These are phyloP conservation scores for Angomonas deanei DNA, from an alignment of 208 protist genomes.

Conservation along the genomic window DNA sequence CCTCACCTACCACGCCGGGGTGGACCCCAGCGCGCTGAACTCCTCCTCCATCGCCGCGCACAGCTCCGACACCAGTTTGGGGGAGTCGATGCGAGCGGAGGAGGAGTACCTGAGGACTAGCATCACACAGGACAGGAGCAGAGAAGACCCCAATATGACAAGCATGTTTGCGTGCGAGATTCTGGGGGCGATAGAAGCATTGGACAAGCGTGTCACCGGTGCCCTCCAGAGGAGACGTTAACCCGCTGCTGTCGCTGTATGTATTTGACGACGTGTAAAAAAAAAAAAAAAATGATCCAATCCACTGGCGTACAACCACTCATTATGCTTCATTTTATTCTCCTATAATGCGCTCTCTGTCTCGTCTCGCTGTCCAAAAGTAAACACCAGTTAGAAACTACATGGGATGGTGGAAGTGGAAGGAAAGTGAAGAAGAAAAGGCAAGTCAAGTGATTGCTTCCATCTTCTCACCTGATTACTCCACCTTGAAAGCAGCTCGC, in stretches of 20 bases:
- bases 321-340: no score
- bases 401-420: background rate
- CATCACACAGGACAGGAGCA: background rate
- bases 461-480: constrained; percentile 29
- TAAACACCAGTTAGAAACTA: background rate
- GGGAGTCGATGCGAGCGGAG: background rate
- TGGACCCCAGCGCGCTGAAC: constrained; percentile 3
- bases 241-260: background rate
- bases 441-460: constrained; percentile 15
- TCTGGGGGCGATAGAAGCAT: constrained; percentile 71
- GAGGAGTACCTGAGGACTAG: constrained; percentile 3
- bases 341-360: no score
- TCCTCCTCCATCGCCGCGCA: constrained; percentile 12
- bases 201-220: constrained; percentile 67
- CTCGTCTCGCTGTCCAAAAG: no score
- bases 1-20: background rate
- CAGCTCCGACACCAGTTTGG: constrained; percentile 8
- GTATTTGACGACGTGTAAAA: background rate
- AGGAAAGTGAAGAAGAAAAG: constrained; percentile 11
- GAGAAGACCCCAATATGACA: background rate
- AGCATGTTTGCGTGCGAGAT: constrained; percentile 68
- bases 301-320: no score
- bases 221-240: constrained; percentile 38
- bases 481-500: background rate
- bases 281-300: background rate